Percentiles rank a stretch among this genome's conserved stretches.
Conservation (phyloP, 2,329 filamentous ascomycete genomes). For the Hymenotorrendiella dingleyae region DNA sequence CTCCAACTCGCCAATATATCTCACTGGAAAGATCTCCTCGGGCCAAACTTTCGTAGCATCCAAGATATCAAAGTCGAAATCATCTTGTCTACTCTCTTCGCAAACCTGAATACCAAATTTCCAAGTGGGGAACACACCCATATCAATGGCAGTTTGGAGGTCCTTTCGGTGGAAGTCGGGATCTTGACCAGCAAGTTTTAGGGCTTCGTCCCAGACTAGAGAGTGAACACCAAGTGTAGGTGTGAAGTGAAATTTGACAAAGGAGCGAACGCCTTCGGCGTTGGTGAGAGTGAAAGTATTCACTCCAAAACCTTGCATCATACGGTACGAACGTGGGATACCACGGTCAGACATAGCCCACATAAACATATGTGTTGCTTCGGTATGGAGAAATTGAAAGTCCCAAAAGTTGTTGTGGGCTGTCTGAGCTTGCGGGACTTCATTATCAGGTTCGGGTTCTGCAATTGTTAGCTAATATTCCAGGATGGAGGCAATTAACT, state of each 20-base stretch:
- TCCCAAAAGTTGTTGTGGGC: conserved; percentile 78
- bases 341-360: conserved; percentile 72
- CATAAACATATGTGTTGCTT: conserved; percentile 73
- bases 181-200: conserved; percentile 69
- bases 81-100: conserved; percentile 62
- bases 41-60: conserved; percentile 86
- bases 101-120: conserved; percentile 78
- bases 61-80: conserved; percentile 81
- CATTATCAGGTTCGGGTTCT: conserved; percentile 66
- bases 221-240: conserved; percentile 66
- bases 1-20: conserved; percentile 73
- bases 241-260: conserved; percentile 74
- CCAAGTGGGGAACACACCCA: conserved; percentile 67
- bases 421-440: conserved; percentile 64
- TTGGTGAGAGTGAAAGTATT: conserved; percentile 71
- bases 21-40: conserved; percentile 67
- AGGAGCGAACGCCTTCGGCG: conserved; percentile 59
- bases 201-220: conserved; percentile 72
- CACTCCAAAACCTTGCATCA: conserved; percentile 84
- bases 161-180: conserved; percentile 81
- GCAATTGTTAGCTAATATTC: conserved; percentile 38
- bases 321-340: conserved; percentile 69
- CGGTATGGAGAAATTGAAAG: conserved; percentile 60
- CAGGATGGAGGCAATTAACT: conserved; percentile 3
- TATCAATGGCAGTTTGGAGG: conserved; percentile 67